These are phyloP conservation scores for Quercus engelmannii DNA, from an alignment of 306 rosid species.

Conservation along the genomic window DNA sequence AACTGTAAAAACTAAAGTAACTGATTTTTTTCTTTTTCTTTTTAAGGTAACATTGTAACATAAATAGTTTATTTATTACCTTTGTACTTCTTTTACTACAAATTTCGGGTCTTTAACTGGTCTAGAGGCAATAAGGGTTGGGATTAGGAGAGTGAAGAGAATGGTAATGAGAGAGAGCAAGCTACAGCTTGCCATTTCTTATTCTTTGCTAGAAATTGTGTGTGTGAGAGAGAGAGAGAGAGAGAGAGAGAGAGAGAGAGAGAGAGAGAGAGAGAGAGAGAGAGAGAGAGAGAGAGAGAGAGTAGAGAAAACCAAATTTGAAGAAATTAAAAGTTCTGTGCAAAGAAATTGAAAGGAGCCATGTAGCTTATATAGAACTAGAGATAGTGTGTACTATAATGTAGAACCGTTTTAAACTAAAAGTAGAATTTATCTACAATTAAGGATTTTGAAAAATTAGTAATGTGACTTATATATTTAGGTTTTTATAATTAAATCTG, in stretches of 20 bases:
- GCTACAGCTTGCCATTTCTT: constrained; percentile 37
- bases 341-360: constrained; percentile 44
- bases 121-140: constrained; percentile 48
- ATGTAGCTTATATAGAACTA: constrained; percentile 4
- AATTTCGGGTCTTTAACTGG: constrained; percentile 54
- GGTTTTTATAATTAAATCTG: too few relatives aligned
- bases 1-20: not conserved
- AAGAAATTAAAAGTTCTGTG: not conserved
- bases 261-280: too few relatives aligned
- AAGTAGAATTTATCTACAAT: too few relatives aligned
- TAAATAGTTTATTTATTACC: constrained; percentile 35
- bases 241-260: too few relatives aligned
- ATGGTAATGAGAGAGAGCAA: constrained; percentile 32
- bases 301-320: constrained; percentile 35
- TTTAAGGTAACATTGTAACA: too few relatives aligned
- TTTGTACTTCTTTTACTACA: constrained; percentile 57
- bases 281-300: too few relatives aligned
- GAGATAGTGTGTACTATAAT: too few relatives aligned
- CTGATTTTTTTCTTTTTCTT: not conserved
- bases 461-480: too few relatives aligned
- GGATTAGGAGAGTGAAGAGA: constrained; percentile 42
- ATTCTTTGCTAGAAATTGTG: not conserved
- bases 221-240: too few relatives aligned
- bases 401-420: too few relatives aligned
- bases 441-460: too few relatives aligned